Evolutionary conservation across 2,329 filamentous ascomycete genomes (phyloP), one percentile per base, ranked within the genome.

Genomic region (Aureobasidium melanogenum): DNA sequence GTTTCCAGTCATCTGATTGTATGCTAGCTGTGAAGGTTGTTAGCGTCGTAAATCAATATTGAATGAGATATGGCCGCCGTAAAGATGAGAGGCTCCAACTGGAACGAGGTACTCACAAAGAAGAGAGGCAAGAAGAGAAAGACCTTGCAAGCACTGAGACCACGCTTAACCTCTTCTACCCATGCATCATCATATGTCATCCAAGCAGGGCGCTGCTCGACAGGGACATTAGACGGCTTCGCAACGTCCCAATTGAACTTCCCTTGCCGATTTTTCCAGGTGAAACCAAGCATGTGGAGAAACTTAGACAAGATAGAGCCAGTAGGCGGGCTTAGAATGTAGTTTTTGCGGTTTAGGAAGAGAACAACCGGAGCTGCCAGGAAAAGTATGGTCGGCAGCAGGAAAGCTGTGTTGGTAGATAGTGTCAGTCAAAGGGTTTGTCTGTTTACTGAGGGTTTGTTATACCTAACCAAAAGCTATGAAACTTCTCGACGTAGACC

Each of bases 111-210:
- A 54, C 50, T 30, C 36, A 57, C 38, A 88, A 36, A 93, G 65
- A 78, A 79, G 5, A 79, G 71, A 0, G 77, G 77, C 58, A 76
- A 74, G 69, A 76, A 79, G 46, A 75, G 65, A 62, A 90, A 89
- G 61, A 89, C 86, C 68, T 86, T 84, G 78, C 88, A 91, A 19
- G 87, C 88, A 70, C 79, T 70, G 47, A 85, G 72, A 17, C 82
- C 82, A 54, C 86, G 84, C 73, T 86, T 87, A 52, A 91, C 77
- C 69, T 91, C 87, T 5, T 88, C 86, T 43, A 91, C 88, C 88
- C 88, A 93, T 57, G 84, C 83, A 66, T 93, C 89, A 64, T 93
- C 88, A 67, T 91, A 91, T 0, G 85, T 65, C 86, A 92, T 91
- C 88, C 88, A 92, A 0, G 60, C 43, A 0, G 88, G 88, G 60